Conservation (phyloP, 495 filamentous ascomycete species). For the Penicillium robsamsonii region DNA sequence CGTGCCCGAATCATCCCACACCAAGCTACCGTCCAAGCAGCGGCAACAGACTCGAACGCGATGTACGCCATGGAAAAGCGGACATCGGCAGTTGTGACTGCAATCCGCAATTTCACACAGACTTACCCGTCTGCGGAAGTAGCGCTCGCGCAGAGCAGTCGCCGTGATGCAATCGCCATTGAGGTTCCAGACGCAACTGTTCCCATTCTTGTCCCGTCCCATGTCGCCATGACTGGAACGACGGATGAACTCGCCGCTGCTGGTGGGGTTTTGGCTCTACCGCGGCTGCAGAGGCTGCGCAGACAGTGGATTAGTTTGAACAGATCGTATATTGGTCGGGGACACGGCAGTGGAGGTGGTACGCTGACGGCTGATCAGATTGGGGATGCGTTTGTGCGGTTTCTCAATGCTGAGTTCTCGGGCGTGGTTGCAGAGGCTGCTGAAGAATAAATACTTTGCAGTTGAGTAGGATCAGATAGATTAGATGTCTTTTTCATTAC, state of each 20-base stretch:
- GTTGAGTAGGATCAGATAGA: background rate
- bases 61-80: slow-evolving; percentile 81
- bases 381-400: slow-evolving; percentile 49
- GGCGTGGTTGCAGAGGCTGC: slow-evolving; percentile 20
- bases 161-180: slow-evolving; percentile 39
- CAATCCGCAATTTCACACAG: slow-evolving; percentile 62
- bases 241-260: slow-evolving; percentile 46
- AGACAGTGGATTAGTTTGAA: slow-evolving; percentile 86
- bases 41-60: slow-evolving; percentile 67
- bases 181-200: slow-evolving; percentile 39
- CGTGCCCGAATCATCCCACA: slow-evolving; percentile 64
- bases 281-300: slow-evolving; percentile 77
- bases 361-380: slow-evolving; percentile 34
- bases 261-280: slow-evolving; percentile 59
- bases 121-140: slow-evolving; percentile 39
- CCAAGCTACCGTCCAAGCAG: slow-evolving; percentile 72
- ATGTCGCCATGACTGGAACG: slow-evolving; percentile 37
- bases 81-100: slow-evolving; percentile 76
- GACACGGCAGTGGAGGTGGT: slow-evolving; percentile 31
- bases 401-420: slow-evolving; percentile 44
- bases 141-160: slow-evolving; percentile 48
- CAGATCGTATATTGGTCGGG: slow-evolving; percentile 41
- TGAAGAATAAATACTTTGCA: slow-evolving; percentile 12
- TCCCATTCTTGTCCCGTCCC: slow-evolving; percentile 51
- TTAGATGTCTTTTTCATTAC: slow-evolving; percentile 8